phyloP scores from a whole-genome alignment of 1,139 yeast species.

The Debaryomycetaceae sp. region DNA sequence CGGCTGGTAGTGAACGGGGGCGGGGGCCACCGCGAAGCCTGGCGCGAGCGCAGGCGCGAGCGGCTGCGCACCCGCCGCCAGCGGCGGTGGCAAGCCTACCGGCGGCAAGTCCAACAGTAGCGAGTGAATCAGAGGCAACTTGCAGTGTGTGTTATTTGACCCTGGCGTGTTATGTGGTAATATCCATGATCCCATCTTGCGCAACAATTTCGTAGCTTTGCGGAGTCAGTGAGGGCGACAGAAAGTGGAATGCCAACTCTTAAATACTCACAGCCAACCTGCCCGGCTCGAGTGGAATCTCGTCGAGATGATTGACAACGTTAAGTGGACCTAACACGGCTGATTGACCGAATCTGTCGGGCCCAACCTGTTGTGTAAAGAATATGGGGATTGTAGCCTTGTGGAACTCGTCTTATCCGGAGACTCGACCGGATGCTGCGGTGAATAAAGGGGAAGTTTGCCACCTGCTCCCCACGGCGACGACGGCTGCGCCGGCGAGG shows the following conservation, averaged over 20 bases:
- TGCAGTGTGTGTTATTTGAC: constrained; percentile 2
- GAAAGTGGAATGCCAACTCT: neutral
- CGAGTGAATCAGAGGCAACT: constrained; percentile 28
- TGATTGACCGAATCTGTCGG: neutral
- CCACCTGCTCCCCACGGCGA: neutral
- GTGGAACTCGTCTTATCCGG: neutral
- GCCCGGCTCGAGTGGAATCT: neutral
- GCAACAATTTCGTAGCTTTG: too few species aligned
- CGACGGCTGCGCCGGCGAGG: neutral
- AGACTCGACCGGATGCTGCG: neutral
- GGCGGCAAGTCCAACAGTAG: constrained; percentile 25
- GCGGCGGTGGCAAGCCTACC: constrained; percentile 7
- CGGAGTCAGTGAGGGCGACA: neutral
- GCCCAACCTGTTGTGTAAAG: neutral
- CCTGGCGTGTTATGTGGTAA: neutral
- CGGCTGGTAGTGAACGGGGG: neutral
- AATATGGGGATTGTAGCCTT: neutral
- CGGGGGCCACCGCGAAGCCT: neutral
- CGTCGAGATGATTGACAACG: neutral
- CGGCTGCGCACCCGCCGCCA: neutral
- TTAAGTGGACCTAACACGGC: neutral
- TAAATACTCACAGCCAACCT: neutral
- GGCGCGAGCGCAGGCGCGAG: neutral
- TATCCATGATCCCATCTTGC: neutral
- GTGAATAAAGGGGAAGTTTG: neutral